Base-by-base conservation (phyloP, 257 asterid species). In the Ehretia macrophylla region DNA sequence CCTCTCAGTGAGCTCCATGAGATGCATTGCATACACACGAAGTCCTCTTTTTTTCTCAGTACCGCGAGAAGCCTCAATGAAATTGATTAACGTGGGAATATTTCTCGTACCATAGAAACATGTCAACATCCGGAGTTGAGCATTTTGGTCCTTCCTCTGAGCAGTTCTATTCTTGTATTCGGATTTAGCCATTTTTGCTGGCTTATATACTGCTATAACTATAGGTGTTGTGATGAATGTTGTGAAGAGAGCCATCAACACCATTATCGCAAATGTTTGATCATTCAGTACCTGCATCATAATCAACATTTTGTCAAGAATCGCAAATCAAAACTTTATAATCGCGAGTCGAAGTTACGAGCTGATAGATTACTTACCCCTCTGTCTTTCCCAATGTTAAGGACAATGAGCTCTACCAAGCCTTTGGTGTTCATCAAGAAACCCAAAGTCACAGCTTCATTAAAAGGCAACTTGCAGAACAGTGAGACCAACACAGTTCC, bases 181-280 rank as follows among this genome's bases (percentile, higher is more conserved):
- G 10, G 65, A 18, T 19, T 58, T 61, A 16, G 86, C 77, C 72
- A 59, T 53, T 62, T 62, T 47, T 11, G 88, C 91, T 0, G 95
- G 91, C 72, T 74, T 83, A 55, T 83, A 81, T 12, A 81, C 20
- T 10, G 83, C 73, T 55, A 81, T 57, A 14, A 83, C 95, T 11
- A 73, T 23, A 5, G 92, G 95, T 1, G 95, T 86, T 1, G 92
- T 86, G 58, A 86, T 77, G 53, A 85, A 83, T 14, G 95, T 85
- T 17, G 92, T 85, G 92, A 85, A 83, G 37, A 85, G 65, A 8
- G 95, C 95, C 95, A 86, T 86, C 35, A 86, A 27, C 55, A 86
- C 88, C 95, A 86, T 72, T 55, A 86, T 81, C 0, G 95, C 92
- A 32, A 86, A 86, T 6, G 88, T 81, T 62, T 86, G 92, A 74